phyloP scores from a whole-genome alignment of 352 stramenopile species.

The Blastocystis sp. region DNA sequence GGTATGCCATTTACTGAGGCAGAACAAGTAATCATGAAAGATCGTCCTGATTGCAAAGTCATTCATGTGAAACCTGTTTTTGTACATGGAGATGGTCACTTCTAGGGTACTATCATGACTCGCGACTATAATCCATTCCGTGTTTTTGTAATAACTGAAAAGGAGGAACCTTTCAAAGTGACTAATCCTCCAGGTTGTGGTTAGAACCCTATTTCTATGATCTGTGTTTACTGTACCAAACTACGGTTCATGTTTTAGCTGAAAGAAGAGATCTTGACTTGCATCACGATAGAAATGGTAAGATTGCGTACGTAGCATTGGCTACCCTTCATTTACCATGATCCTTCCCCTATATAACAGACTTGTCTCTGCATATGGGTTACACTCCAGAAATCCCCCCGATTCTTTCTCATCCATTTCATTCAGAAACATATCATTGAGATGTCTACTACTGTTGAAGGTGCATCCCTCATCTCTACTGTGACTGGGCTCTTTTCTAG shows the following conservation, averaged over 20 bases:
- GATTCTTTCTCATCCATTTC: not conserved
- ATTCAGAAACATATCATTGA: not conserved
- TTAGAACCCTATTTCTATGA: not conserved
- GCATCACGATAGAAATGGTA: too few relatives aligned
- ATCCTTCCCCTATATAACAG: too few relatives aligned
- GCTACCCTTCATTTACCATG: too few relatives aligned
- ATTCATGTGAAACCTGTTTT: slow-evolving; percentile 27
- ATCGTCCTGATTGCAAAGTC: slow-evolving; percentile 22
- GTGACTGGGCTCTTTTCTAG: slow-evolving; percentile 8
- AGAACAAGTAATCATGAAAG: not conserved
- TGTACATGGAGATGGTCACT: not conserved
- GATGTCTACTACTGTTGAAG: slow-evolving; percentile 54
- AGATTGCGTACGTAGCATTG: too few relatives aligned
- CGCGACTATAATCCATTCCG: slow-evolving; percentile 1
- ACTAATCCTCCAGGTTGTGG: not conserved
- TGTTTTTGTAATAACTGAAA: slow-evolving; percentile 47
- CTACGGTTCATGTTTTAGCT: too few relatives aligned
- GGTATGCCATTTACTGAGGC: slow-evolving; percentile 1
- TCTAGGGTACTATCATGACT: slow-evolving; percentile 11
- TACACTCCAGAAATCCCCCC: not conserved
- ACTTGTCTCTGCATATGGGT: too few relatives aligned
- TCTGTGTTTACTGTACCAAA: too few relatives aligned
- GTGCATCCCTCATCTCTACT: slow-evolving; percentile 28
- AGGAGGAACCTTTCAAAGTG: not conserved
- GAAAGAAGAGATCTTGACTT: not conserved